Base-by-base conservation (phyloP, 371 early-diverging fungal species). In the Aphelidium insulamus region DNA sequence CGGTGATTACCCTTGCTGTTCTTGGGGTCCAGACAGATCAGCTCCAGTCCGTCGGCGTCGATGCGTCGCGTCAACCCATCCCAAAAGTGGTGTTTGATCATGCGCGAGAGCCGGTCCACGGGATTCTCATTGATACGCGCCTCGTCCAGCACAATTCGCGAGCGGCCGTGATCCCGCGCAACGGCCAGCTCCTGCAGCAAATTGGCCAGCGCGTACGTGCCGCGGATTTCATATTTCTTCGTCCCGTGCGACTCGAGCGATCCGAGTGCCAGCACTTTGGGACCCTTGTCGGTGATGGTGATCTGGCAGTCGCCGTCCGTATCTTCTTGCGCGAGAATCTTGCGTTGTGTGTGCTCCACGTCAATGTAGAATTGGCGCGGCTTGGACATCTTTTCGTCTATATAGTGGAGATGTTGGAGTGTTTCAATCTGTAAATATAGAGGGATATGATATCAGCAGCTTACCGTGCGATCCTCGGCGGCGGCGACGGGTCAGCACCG, bases 231-330 rank as follows among this genome's bases (percentile, higher is more conserved):
- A 33, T 74, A 74, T 36, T 77, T 80, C 28, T 68, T 61, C 58
- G 67, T 79, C 6, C 91, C 91, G 26, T 66, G 74, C 5, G 80
- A 78, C 42, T 72, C 74, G 2, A 80, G 79, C 0, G 92, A 85
- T 12, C 81, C 82, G 18, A 94, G 60, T 2, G 66, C 58, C 42
- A 94, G 66, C 2, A 72, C 59, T 44, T 91, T 94, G 17, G 95
- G 91, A 0, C 95, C 95, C 5, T 57, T 40, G 51, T 94, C 95
- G 29, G 77, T 69, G 31, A 94, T 59, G 0, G 92, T 94, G 42
- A 94, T 87, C 48, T 90, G 91, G 41, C 62, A 76, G 44, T 94
- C 83, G 12, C 82, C 83, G 50, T 90, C 80, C 0, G 88, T 85
- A 50, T 94, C 95, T 51, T 94, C 92, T 45, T 94, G 92, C 34